phyloP scores from a whole-genome alignment of 2,329 filamentous ascomycete genomes.

The Colletotrichum noveboracense region DNA sequence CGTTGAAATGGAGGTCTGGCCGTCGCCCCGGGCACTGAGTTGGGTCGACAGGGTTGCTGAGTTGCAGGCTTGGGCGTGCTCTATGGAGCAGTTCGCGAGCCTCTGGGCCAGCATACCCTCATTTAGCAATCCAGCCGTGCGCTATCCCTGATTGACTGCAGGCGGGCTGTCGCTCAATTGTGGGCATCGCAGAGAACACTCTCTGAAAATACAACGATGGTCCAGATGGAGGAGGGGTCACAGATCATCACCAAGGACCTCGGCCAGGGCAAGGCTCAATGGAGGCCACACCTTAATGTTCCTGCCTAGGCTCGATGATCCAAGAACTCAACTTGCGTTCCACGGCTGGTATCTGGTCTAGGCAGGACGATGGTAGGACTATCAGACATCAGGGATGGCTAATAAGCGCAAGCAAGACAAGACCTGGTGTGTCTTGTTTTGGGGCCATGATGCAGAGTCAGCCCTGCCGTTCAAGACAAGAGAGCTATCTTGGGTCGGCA shows the following conservation, averaged over 20 bases:
- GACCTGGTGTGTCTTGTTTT: neutral
- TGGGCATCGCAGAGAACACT: neutral
- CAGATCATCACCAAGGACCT: neutral
- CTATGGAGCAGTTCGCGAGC: constrained; percentile 16
- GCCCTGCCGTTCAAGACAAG: constrained; percentile 16
- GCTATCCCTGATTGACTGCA: neutral
- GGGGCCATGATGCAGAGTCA: constrained; percentile 12
- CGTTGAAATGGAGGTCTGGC: neutral
- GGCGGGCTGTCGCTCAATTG: neutral
- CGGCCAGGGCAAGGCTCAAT: neutral
- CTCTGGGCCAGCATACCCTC: constrained; percentile 5
- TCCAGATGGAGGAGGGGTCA: neutral
- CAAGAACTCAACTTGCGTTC: neutral
- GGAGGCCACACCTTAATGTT: neutral
- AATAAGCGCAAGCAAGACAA: constrained; percentile 6
- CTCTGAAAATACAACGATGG: neutral
- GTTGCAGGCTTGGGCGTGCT: neutral
- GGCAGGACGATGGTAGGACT: neutral
- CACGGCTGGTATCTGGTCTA: neutral
- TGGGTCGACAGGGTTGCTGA: neutral
- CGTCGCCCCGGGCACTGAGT: neutral
- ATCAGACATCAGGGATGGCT: neutral
- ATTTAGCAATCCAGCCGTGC: constrained; percentile 14
- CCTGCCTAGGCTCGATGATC: neutral
- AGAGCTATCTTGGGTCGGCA: constrained; percentile 16